A percentile compares a stretch with the other conserved stretches of the same genome.
These are phyloP conservation scores for Collybiopsis confluens DNA, from an alignment of 768 basidiomycete genomes.

Conservation along the genomic window DNA sequence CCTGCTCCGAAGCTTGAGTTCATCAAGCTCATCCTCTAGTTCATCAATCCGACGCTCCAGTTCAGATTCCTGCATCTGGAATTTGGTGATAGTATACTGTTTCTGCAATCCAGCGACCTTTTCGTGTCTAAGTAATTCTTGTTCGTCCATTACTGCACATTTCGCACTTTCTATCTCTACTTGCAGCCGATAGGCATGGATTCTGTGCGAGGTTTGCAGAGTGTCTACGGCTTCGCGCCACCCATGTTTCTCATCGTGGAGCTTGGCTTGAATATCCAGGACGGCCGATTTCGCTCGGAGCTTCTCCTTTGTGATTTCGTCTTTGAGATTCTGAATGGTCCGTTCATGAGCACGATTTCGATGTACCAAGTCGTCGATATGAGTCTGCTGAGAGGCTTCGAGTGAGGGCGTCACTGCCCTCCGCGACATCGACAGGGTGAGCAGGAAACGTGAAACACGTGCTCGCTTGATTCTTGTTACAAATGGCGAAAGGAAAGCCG, in stretches of 20 bases:
- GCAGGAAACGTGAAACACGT: too few species aligned
- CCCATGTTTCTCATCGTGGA: slow-evolving; percentile 47
- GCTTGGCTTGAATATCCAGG: slow-evolving; percentile 40
- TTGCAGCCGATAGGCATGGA: slow-evolving; percentile 56
- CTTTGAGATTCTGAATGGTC: slow-evolving; percentile 49
- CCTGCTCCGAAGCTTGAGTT: slow-evolving; percentile 17
- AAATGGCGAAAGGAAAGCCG: slow-evolving; percentile 61
- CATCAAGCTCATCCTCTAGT: slow-evolving; percentile 35
- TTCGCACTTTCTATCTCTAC: slow-evolving; percentile 54
- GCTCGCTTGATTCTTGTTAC: too few species aligned
- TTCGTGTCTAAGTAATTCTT: slow-evolving; percentile 51
- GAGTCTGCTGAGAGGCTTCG: slow-evolving; percentile 57
- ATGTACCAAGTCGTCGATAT: slow-evolving; percentile 73
- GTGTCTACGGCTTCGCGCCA: slow-evolving; percentile 65
- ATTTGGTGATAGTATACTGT: slow-evolving; percentile 65
- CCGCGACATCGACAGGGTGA: slow-evolving; percentile 16
- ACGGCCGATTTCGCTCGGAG: slow-evolving; percentile 38
- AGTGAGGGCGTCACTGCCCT: slow-evolving; percentile 22
- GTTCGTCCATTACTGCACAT: slow-evolving; percentile 45
- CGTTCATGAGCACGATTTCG: slow-evolving; percentile 63
- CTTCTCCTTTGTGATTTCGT: slow-evolving; percentile 41
- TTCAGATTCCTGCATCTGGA: slow-evolving; percentile 59
- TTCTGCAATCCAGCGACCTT: slow-evolving; percentile 56
- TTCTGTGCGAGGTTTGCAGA: slow-evolving; percentile 57
- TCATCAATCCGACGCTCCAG: slow-evolving; percentile 50